phyloP scores from a whole-genome alignment of 202 grass and related monocot genomes.

The Saccharum hybrid region DNA sequence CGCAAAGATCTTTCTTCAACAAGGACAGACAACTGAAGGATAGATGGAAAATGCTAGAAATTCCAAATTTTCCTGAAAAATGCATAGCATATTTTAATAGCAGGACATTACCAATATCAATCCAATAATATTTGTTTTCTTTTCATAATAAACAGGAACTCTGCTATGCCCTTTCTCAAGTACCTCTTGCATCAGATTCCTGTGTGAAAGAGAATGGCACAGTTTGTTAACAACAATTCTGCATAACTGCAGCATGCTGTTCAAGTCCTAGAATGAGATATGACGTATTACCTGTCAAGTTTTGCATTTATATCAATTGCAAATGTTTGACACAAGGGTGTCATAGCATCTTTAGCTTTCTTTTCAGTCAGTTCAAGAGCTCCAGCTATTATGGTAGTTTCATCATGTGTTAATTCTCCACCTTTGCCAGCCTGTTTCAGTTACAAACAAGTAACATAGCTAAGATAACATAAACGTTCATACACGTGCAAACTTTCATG shows the following conservation, averaged over 20 bases:
- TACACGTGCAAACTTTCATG: neutral
- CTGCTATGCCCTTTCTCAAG: constrained; percentile 92
- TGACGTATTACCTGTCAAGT: constrained; percentile 64
- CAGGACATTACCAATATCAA: constrained; percentile 77
- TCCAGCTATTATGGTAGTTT: constrained; percentile 97
- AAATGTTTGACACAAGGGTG: constrained; percentile 72
- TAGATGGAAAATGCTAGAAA: constrained; percentile 5
- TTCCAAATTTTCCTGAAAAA: neutral
- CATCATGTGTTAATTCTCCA: constrained; percentile 96
- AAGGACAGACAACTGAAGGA: constrained; percentile 7
- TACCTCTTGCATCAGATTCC: constrained; percentile 74
- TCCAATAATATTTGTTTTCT: constrained; percentile 91
- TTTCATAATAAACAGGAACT: constrained; percentile 88
- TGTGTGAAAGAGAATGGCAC: constrained; percentile 38
- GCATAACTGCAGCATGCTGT: neutral
- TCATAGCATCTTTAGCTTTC: constrained; percentile 91
- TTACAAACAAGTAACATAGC: constrained; percentile 29
- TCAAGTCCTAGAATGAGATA: constrained; percentile 3
- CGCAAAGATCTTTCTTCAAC: constrained; percentile 1
- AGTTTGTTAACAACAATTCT: neutral
- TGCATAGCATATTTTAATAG: neutral
- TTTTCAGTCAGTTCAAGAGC: constrained; percentile 91
- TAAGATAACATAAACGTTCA: constrained; percentile 8
- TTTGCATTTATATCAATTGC: constrained; percentile 94
- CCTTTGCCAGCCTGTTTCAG: constrained; percentile 81